phyloP scores from a whole-genome alignment of 345 rosid genomes.

The Xanthoceras sorbifolium region DNA sequence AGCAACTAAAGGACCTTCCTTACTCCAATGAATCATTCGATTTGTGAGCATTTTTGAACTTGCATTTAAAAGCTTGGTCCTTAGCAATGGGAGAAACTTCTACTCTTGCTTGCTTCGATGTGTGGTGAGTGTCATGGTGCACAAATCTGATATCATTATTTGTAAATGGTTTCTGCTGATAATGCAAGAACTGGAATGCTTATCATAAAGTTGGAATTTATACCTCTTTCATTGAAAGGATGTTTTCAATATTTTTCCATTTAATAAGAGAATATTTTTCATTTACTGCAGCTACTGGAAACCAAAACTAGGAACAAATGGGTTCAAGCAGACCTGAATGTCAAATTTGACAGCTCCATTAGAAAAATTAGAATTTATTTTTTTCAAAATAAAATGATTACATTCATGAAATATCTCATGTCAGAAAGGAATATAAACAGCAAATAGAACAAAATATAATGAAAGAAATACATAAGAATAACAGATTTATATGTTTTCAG shows the following conservation, averaged over 20 bases:
- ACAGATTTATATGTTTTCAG: neutral
- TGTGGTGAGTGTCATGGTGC: neutral
- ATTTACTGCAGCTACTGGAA: neutral
- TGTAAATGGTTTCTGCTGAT: neutral
- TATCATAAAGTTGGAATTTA: neutral
- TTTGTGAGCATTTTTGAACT: neutral
- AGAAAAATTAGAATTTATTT: conserved; percentile 1
- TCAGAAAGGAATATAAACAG: conserved; percentile 1
- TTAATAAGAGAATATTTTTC: neutral
- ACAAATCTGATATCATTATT: neutral
- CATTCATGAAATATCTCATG: conserved; percentile 19
- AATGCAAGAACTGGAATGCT: neutral
- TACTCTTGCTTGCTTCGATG: neutral
- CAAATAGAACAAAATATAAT: conserved; percentile 13
- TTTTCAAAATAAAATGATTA: conserved; percentile 23
- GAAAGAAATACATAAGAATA: conserved; percentile 14
- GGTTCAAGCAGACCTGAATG: conserved; percentile 11
- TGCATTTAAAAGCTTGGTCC: neutral
- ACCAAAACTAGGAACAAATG: neutral
- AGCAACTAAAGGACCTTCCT: too few relatives aligned
- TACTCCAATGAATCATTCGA: neutral
- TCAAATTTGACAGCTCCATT: neutral
- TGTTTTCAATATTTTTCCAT: neutral
- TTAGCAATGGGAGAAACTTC: neutral
- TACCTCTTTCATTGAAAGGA: neutral